A percentile compares a stretch with the other conserved stretches of the same genome.
These are phyloP conservation scores for Ensete ventricosum DNA, from an alignment of 176 grass and related monocot species.

Conservation along the genomic window DNA sequence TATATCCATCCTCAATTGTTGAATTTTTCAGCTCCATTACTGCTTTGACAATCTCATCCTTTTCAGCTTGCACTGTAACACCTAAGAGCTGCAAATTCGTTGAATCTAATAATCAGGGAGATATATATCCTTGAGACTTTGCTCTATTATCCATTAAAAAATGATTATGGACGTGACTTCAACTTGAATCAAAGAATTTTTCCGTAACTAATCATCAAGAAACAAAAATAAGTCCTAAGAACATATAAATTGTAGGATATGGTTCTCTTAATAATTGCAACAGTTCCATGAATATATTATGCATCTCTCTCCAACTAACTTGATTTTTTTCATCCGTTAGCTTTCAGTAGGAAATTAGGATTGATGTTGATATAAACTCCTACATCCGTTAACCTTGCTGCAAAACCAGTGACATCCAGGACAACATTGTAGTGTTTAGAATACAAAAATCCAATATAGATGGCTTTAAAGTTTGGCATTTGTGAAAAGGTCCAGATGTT, in stretches of 20 bases:
- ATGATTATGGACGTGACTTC: conserved; percentile 3
- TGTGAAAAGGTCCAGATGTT: no score
- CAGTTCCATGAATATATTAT: no score
- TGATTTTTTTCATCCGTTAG: neutral
- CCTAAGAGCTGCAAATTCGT: conserved; percentile 64
- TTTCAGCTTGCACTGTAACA: conserved; percentile 77
- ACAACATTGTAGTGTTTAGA: no score
- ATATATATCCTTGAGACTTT: neutral
- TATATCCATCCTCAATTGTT: conserved; percentile 79
- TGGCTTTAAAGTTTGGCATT: no score
- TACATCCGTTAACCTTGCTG: neutral
- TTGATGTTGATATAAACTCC: neutral
- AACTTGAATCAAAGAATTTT: neutral
- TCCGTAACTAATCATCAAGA: neutral
- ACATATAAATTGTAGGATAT: neutral
- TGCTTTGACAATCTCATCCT: conserved; percentile 94
- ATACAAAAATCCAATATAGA: no score
- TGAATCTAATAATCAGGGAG: neutral
- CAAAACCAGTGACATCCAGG: neutral
- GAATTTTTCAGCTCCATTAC: conserved; percentile 70
- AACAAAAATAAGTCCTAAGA: neutral
- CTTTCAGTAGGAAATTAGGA: neutral
- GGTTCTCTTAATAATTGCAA: neutral
- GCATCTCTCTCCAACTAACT: neutral
- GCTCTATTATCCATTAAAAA: neutral